Evolutionary conservation across 768 basidiomycete species (phyloP).

Genomic region (Gelatoporia subvermispora): DNA sequence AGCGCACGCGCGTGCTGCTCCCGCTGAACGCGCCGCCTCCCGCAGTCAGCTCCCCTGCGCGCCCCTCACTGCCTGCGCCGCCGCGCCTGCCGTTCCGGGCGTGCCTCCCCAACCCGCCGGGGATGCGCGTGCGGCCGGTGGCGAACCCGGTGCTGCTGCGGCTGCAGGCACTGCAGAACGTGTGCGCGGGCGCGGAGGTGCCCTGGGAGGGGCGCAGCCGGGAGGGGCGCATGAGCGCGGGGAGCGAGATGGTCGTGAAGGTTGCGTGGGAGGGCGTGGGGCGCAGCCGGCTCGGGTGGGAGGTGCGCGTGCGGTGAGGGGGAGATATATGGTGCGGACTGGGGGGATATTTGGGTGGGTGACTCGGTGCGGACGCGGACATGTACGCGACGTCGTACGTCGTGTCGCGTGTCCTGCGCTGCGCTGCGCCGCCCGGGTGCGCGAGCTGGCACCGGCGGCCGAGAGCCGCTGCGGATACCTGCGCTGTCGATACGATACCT

Average conservation of each 20-base stretch:
- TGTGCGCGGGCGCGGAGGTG: constrained; percentile 26
- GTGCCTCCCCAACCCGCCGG: constrained; percentile 24
- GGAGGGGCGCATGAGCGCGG: constrained; percentile 48
- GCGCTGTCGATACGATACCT: not conserved
- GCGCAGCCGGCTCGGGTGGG: constrained; percentile 42
- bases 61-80: constrained; percentile 28
- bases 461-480: too few species aligned
- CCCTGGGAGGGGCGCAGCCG: constrained; percentile 37
- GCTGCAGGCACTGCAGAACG: constrained; percentile 57
- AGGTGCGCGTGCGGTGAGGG: constrained; percentile 18
- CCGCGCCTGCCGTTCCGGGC: constrained; percentile 38
- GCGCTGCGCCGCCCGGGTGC: too few species aligned
- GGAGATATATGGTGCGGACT: too few species aligned
- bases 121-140: constrained; percentile 50
- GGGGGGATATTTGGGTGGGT: too few species aligned
- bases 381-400: too few species aligned
- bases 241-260: constrained; percentile 52
- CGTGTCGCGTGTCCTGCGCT: too few species aligned
- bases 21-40: constrained; percentile 27
- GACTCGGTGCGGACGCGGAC: too few species aligned
- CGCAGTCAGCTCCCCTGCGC: constrained; percentile 27
- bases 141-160: constrained; percentile 57
- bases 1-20: constrained; percentile 15
- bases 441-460: too few species aligned
- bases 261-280: constrained; percentile 62